phyloP scores from a whole-genome alignment of 192 early-diverging fungal species.

The Mycoemilia scoparia region DNA sequence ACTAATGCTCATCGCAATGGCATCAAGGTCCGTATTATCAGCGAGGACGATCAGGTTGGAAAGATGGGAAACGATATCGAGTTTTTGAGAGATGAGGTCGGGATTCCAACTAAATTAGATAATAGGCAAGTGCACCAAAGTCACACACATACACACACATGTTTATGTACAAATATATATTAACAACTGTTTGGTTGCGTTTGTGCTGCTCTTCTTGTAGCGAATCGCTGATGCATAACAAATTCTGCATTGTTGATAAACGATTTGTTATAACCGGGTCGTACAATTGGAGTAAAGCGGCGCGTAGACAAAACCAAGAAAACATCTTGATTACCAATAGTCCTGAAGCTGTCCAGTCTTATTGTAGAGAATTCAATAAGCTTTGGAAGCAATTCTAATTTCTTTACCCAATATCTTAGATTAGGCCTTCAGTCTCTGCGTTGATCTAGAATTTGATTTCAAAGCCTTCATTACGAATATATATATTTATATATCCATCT shows the following conservation, averaged over 20 bases:
- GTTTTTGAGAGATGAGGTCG: slow-evolving; percentile 24
- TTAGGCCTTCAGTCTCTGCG: too few relatives aligned
- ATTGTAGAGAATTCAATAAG: slow-evolving; percentile 37
- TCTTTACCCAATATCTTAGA: too few relatives aligned
- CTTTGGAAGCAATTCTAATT: slow-evolving; percentile 39
- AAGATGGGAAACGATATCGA: slow-evolving; percentile 35
- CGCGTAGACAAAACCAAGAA: slow-evolving; percentile 49
- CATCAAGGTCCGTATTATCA: slow-evolving; percentile 47
- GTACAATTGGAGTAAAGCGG: slow-evolving; percentile 28
- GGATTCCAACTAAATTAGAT: slow-evolving; percentile 33
- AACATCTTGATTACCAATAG: slow-evolving; percentile 47
- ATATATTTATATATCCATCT: too few relatives aligned
- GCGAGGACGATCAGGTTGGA: slow-evolving; percentile 44
- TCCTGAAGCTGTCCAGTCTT: slow-evolving; percentile 32
- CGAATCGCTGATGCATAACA: slow-evolving; percentile 73
- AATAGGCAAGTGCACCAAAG: too few relatives aligned
- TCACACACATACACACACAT: slow-evolving; percentile 11
- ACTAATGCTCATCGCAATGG: slow-evolving; percentile 33
- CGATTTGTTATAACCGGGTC: slow-evolving; percentile 39
- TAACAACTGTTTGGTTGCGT: slow-evolving; percentile 47
- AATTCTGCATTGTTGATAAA: slow-evolving; percentile 46
- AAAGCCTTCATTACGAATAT: too few relatives aligned
- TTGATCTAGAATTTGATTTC: too few relatives aligned
- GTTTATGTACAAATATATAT: slow-evolving; percentile 55
- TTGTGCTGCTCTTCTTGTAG: slow-evolving; percentile 11